These are phyloP conservation scores for Zopfochytrium polystomum DNA, from an alignment of 371 early-diverging fungal genomes.

Conservation along the genomic window DNA sequence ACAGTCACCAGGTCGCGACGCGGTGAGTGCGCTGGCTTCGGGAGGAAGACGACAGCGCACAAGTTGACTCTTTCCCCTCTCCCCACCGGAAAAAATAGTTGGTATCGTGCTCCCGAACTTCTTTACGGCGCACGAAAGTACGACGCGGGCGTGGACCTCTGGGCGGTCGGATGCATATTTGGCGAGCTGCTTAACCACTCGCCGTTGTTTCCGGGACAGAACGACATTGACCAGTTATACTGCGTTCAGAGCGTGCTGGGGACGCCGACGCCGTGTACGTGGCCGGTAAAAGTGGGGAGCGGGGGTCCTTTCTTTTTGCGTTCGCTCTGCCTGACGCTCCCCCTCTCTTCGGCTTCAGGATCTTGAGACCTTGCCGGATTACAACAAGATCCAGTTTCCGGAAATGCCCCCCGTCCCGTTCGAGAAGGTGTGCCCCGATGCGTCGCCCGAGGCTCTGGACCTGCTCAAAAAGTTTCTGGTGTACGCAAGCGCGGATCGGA, in stretches of 20 bases:
- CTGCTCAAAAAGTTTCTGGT: conserved; percentile 48
- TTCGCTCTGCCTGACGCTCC: too few species aligned
- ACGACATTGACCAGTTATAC: conserved; percentile 58
- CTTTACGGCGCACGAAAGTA: conserved; percentile 55
- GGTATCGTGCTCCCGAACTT: conserved; percentile 65
- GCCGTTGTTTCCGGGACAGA: conserved; percentile 57
- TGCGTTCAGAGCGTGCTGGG: conserved; percentile 51
- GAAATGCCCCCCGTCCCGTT: conserved; percentile 31
- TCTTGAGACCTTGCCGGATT: conserved; percentile 49
- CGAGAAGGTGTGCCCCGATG: conserved; percentile 46
- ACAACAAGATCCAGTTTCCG: conserved; percentile 55
- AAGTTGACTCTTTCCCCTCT: conserved; percentile 82
- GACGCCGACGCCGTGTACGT: conserved; percentile 45
- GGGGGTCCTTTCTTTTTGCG: background rate
- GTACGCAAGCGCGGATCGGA: conserved; percentile 41
- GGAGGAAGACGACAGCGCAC: background rate
- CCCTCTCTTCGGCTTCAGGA: conserved; percentile 37
- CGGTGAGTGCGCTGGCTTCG: conserved; percentile 26
- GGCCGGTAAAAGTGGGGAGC: conserved; percentile 49
- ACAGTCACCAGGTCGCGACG: conserved; percentile 55
- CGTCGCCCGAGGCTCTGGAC: conserved; percentile 41
- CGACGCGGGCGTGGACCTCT: conserved; percentile 54
- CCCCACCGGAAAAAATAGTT: conserved; percentile 36
- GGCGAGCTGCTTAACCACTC: conserved; percentile 36
- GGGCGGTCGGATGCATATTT: conserved; percentile 42